These are phyloP conservation scores for Aspergillus novofumigatus DNA, from an alignment of 2,329 filamentous ascomycete genomes.

Conservation along the genomic window DNA sequence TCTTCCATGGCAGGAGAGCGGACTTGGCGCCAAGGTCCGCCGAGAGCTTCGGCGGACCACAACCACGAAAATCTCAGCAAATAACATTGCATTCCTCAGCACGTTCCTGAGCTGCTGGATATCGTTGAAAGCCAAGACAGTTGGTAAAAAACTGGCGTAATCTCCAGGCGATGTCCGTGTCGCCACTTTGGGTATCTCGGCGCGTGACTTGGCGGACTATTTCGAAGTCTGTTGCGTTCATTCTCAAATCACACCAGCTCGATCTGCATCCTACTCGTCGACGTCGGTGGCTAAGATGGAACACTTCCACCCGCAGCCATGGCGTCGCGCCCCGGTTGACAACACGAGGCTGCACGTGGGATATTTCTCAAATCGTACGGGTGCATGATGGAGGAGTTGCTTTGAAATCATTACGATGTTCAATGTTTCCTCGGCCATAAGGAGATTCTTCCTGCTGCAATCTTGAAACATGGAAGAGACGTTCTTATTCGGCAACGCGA, in stretches of 20 bases:
- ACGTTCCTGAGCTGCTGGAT: conserved; percentile 14
- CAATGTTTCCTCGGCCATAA: neutral
- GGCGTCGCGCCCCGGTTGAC: neutral
- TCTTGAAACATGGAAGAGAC: neutral
- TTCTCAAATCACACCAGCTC: neutral
- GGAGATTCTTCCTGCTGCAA: neutral
- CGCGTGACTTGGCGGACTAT: neutral
- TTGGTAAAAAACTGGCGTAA: neutral
- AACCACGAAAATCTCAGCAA: neutral
- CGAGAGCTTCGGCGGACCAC: neutral
- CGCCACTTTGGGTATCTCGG: neutral
- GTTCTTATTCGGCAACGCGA: neutral
- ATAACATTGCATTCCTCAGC: neutral
- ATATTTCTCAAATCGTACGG: neutral
- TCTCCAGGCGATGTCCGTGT: neutral
- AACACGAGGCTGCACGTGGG: neutral
- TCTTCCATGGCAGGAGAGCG: conserved; percentile 2
- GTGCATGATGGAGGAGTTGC: neutral
- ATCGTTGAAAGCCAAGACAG: neutral
- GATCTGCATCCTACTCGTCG: neutral
- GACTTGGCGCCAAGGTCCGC: conserved; percentile 11
- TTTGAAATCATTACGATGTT: neutral
- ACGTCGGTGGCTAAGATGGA: neutral
- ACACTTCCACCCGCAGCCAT: neutral
- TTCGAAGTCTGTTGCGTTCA: neutral